Evolutionary conservation across 2,329 filamentous ascomycete genomes (phyloP), one percentile per base, ranked within the genome.

Genomic region (Blastomyces silverae): DNA sequence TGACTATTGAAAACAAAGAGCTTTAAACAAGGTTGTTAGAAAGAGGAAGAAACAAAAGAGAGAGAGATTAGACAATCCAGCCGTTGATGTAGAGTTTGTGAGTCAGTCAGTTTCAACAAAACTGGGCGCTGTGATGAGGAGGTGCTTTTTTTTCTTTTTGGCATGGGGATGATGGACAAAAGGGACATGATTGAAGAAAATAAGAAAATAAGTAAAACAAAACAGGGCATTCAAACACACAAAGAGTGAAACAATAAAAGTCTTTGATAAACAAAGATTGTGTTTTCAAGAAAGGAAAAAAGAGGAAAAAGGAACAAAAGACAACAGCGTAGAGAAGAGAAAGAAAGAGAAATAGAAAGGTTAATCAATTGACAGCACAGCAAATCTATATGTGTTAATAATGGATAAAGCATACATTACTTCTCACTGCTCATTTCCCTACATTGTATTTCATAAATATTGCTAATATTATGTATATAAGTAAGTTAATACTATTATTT

Each of bases 251-350:
- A n/a, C 20, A 48, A 48, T n/a, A 46, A 44, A 44, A 25, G 7
- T 37, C 8, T 37, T 44, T 44, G 2, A 22, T 8, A 39, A 60
- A 60, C 13, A 60, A 60, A 60, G 42, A 60, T 39, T 20, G 6
- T n/a, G 1, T n/a, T 46, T 46, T 17, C 17, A 39, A 70, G 66
- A 69, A 71, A 65, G 74, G 73, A 70, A 72, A 71, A 20, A 20
- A 15, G 34, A 20, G 31, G 15, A 17, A 63, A 65, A 64, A 53
- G 50, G 66, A 53, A 64, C 58, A 69, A 66, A 65, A 65, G 31
- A 34, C 31, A 34, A 34, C 31, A 34, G 31, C 31, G 6, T 34
- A 34, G 31, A 34, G 31, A 34, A 57, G 64, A 63, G 63, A 66
- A 65, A 62, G 65, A 65, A 61, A 64, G 34, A 37, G 8, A 37